These are phyloP conservation scores for Ascosphaera aggregata DNA, from an alignment of 2,329 filamentous ascomycete species.

Conservation along the genomic window DNA sequence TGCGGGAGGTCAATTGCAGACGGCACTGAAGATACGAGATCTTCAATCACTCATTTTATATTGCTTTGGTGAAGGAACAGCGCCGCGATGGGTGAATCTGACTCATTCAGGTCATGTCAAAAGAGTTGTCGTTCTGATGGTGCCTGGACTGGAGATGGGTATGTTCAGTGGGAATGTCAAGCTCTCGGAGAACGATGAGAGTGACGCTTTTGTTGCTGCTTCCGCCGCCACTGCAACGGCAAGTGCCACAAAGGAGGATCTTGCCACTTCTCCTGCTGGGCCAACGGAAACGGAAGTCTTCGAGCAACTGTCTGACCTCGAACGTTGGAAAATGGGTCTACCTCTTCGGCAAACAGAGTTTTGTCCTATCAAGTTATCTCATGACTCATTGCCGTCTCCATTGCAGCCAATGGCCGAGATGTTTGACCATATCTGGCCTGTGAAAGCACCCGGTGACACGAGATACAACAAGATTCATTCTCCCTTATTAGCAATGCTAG, in stretches of 20 bases:
- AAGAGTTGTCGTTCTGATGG: slow-evolving; percentile 76
- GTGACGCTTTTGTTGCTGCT: no score
- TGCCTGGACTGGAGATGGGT: slow-evolving; percentile 70
- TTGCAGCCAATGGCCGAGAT: slow-evolving; percentile 52
- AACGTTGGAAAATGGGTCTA: slow-evolving; percentile 18
- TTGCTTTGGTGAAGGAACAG: slow-evolving; percentile 34
- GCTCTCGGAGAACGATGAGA: slow-evolving; percentile 2
- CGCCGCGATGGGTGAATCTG: slow-evolving; percentile 40
- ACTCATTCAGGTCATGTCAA: slow-evolving; percentile 30
- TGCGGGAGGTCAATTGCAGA: slow-evolving; percentile 28
- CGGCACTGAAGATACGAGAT: slow-evolving; percentile 32
- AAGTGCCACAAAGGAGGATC: slow-evolving; percentile 1
- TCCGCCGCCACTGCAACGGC: no score
- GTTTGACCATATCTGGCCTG: slow-evolving; percentile 74
- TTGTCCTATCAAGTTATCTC: slow-evolving; percentile 12
- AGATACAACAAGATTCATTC: slow-evolving; percentile 64
- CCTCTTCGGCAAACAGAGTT: slow-evolving; percentile 10
- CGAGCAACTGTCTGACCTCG: slow-evolving; percentile 13
- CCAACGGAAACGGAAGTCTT: slow-evolving; percentile 5
- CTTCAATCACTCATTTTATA: slow-evolving; percentile 36
- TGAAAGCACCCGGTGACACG: slow-evolving; percentile 69
- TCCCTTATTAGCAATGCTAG: slow-evolving; percentile 64
- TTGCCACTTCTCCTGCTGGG: slow-evolving; percentile 1
- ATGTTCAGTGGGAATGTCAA: slow-evolving; percentile 50
- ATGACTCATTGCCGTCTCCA: slow-evolving; percentile 19